Conservation (phyloP, 2,329 filamentous ascomycete species). For the Penicillium sp. region DNA sequence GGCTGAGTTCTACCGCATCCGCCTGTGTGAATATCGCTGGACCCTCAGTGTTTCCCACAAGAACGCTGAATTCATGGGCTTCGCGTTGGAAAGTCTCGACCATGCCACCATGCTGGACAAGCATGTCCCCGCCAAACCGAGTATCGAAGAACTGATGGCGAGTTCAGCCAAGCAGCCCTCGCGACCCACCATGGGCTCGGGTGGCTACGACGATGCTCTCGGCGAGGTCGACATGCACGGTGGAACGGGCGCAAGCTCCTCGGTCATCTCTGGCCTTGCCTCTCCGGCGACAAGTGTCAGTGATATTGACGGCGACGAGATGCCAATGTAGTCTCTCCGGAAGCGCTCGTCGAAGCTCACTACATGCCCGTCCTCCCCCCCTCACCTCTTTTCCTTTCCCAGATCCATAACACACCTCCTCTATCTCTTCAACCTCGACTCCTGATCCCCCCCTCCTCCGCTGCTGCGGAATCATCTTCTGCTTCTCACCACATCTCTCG, state of each 20-base stretch:
- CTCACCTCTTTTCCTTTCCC: neutral
- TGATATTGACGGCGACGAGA: slow-evolving; percentile 27
- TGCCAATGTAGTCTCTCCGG: slow-evolving; percentile 8
- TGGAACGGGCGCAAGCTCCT: slow-evolving; percentile 23
- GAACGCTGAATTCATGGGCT: slow-evolving; percentile 51
- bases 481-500: neutral
- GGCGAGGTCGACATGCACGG: slow-evolving; percentile 20
- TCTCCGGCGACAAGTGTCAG: slow-evolving; percentile 35
- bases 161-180: slow-evolving; percentile 21
- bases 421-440: slow-evolving; percentile 3
- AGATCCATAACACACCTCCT: neutral
- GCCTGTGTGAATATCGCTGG: slow-evolving; percentile 88
- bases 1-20: slow-evolving; percentile 81
- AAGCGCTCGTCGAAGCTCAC: neutral
- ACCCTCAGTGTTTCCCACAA: slow-evolving; percentile 81
- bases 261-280: slow-evolving; percentile 34
- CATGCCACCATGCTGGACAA: slow-evolving; percentile 64
- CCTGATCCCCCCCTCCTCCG: neutral
- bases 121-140: slow-evolving; percentile 64
- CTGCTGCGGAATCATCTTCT: neutral
- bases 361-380: neutral
- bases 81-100: slow-evolving; percentile 73
- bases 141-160: slow-evolving; percentile 45
- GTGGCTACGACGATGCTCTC: slow-evolving; percentile 24
- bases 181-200: slow-evolving; percentile 12